Conservation (phyloP, 176 grass and related monocot species). For the Echinochloa phyllopogon region DNA sequence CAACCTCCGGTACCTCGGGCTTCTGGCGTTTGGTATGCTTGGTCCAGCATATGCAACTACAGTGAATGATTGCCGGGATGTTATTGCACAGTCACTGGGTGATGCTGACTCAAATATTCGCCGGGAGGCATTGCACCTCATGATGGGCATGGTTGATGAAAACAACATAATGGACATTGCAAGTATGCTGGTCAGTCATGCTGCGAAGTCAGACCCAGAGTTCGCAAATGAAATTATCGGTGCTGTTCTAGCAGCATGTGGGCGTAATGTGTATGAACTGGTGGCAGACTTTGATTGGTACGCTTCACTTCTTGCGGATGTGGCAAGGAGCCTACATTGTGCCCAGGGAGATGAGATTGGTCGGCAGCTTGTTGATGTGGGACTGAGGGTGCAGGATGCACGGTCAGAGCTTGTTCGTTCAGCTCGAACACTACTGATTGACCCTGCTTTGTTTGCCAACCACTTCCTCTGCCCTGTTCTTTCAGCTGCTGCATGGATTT, state of each 20-base stretch:
- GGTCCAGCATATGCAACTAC: constrained; percentile 52
- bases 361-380: constrained; percentile 84
- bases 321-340: constrained; percentile 80
- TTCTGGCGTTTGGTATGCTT: constrained; percentile 72
- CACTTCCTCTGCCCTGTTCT: constrained; percentile 75
- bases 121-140: constrained; percentile 59
- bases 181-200: constrained; percentile 63
- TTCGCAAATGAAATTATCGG: constrained; percentile 82
- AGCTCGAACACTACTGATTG: constrained; percentile 76
- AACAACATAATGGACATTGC: constrained; percentile 63
- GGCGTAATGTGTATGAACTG: constrained; percentile 76
- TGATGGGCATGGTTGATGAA: constrained; percentile 64
- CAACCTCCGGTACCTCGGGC: constrained; percentile 90
- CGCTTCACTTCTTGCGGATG: constrained; percentile 65
- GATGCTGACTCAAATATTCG: constrained; percentile 79
- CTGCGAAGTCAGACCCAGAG: constrained; percentile 70
- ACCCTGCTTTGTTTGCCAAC: constrained; percentile 81
- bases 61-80: constrained; percentile 60
- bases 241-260: constrained; percentile 64
- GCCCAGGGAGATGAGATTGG: constrained; percentile 78
- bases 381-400: constrained; percentile 80
- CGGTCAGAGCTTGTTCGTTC: constrained; percentile 71
- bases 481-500: constrained; percentile 83
- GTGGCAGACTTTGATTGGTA: constrained; percentile 95
- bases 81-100: constrained; percentile 55